These are phyloP conservation scores for Sphagnum tenellum DNA, from an alignment of 225 moss, liverwort and hornwort genomes.

Conservation along the genomic window DNA sequence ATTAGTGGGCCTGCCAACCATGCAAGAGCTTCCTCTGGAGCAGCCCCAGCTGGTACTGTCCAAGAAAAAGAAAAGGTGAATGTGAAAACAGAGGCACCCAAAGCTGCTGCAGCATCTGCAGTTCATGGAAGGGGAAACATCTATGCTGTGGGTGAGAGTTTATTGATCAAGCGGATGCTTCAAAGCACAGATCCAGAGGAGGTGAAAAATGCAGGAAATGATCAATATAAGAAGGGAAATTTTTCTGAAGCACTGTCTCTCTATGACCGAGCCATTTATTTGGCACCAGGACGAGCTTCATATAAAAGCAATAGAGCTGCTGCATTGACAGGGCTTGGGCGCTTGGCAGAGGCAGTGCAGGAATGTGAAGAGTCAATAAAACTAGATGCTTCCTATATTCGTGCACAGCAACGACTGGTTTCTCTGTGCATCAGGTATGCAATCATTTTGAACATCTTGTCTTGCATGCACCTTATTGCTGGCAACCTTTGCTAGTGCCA, in stretches of 20 bases:
- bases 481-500: no score
- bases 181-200: constrained; percentile 63
- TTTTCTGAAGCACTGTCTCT: constrained; percentile 72
- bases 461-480: no score
- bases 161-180: constrained; percentile 47
- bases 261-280: constrained; percentile 67
- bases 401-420: constrained; percentile 76
- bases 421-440: constrained; percentile 65
- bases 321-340: constrained; percentile 69
- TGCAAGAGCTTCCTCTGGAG: constrained; percentile 24
- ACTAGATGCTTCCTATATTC: constrained; percentile 50
- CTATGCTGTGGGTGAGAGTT: constrained; percentile 40
- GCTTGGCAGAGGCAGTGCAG: constrained; percentile 58
- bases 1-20: constrained; percentile 31
- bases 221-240: constrained; percentile 79
- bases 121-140: constrained; percentile 23
- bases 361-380: constrained; percentile 65
- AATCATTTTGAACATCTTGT: no score
- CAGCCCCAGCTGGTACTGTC: constrained; percentile 4
- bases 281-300: constrained; percentile 65
- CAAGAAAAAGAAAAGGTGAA: constrained; percentile 1
- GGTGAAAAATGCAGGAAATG: constrained; percentile 73
- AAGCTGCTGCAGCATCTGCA: constrained; percentile 20
- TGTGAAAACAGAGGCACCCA: constrained; percentile 23
- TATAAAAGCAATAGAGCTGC: constrained; percentile 79